phyloP scores from a whole-genome alignment of 1,284 basidiomycete genomes.

The Meira miltonrushii region DNA sequence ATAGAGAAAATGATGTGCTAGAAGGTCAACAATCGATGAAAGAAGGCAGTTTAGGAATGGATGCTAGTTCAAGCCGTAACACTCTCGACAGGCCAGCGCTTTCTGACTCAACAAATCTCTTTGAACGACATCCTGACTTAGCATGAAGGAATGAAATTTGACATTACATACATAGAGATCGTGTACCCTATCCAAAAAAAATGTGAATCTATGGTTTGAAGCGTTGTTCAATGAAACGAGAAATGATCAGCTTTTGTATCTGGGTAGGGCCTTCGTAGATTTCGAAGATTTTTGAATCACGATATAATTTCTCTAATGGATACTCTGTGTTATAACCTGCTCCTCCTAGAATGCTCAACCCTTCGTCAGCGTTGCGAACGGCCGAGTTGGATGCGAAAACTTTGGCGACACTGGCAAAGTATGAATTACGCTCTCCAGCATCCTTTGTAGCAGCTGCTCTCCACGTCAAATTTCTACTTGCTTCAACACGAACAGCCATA shows the following conservation, averaged over 20 bases:
- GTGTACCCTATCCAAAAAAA: too few relatives aligned
- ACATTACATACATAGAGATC: too few relatives aligned
- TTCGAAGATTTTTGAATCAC: conserved; percentile 48
- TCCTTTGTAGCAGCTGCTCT: conserved; percentile 58
- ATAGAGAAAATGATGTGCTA: too few relatives aligned
- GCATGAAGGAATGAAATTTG: too few relatives aligned
- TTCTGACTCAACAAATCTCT: too few relatives aligned
- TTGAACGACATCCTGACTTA: too few relatives aligned
- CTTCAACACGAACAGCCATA: conserved; percentile 59
- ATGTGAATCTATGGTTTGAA: conserved; percentile 27
- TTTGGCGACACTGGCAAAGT: conserved; percentile 60
- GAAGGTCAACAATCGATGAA: too few relatives aligned
- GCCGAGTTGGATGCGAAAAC: conserved; percentile 55
- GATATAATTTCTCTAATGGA: conserved; percentile 59
- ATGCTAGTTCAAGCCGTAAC: too few relatives aligned
- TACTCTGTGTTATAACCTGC: conserved; percentile 59
- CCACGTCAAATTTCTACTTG: conserved; percentile 57
- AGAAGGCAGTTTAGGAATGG: too few relatives aligned
- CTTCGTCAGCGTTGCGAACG: conserved; percentile 56
- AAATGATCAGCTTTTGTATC: conserved; percentile 48
- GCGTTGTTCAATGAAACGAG: conserved; percentile 41
- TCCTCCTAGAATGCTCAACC: conserved; percentile 56
- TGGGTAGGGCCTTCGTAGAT: conserved; percentile 51
- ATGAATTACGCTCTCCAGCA: conserved; percentile 57
- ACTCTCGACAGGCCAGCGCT: too few relatives aligned